These are phyloP conservation scores for Gypsophila paniculata DNA, from an alignment of 179 eudicot species.

Conservation along the genomic window DNA sequence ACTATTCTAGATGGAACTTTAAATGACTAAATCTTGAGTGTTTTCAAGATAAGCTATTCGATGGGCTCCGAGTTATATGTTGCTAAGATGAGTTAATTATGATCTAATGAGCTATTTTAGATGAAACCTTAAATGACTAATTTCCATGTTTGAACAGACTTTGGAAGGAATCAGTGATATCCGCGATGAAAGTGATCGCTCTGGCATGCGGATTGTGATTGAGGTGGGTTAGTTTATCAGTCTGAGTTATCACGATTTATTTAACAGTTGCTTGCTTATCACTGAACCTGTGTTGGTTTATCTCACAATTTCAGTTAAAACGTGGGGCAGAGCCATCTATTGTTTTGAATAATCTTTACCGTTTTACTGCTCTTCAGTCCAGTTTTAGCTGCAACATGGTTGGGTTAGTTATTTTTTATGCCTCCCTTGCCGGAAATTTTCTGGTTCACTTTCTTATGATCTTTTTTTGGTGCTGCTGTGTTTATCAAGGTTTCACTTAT, in stretches of 20 bases:
- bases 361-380: slow-evolving; percentile 81
- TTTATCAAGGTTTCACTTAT: slow-evolving; percentile 4
- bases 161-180: slow-evolving; percentile 95
- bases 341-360: slow-evolving; percentile 83
- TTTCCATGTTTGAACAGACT: slow-evolving; percentile 35
- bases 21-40: background rate
- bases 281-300: background rate
- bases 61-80: background rate
- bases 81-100: background rate
- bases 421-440: background rate
- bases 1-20: background rate
- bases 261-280: background rate
- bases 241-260: background rate
- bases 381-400: slow-evolving; percentile 98
- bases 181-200: slow-evolving; percentile 96
- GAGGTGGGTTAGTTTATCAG: slow-evolving; percentile 47
- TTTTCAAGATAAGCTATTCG: background rate
- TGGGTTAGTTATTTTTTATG: slow-evolving; percentile 55
- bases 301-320: slow-evolving; percentile 56
- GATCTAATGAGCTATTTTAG: background rate
- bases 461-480: background rate
- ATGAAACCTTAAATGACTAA: too few species aligned
- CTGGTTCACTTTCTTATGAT: background rate
- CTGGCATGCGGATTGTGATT: slow-evolving; percentile 96
- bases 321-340: slow-evolving; percentile 85